Base-by-base conservation (phyloP, 164 flowering plant species). In the Vitis rotundifolia region DNA sequence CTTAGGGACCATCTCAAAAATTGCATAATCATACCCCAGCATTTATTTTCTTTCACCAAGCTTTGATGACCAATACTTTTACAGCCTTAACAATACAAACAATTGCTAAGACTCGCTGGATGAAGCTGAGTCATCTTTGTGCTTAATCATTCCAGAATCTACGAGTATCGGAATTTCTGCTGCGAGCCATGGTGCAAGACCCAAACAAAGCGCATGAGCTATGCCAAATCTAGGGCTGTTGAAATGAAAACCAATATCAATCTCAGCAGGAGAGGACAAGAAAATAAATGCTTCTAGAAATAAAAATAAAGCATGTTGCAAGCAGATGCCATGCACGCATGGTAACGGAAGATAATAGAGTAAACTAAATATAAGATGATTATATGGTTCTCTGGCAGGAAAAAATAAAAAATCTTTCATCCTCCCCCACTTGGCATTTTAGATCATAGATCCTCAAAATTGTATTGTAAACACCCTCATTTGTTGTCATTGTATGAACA, bases 111-210 rank as follows among this genome's bases (percentile, higher is more conserved):
- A 71, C 61, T 85, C 91, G 37, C 71, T 73, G 37, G 97, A 79
- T 22, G 94, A 73, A 52, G 95, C 76, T 7, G 87, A 80, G 69
- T 94, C 97, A 71, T 94, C 99, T 78, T 88, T 92, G 88, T 94
- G 99, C 86, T 94, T 94, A 54, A 94, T 75, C 95, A 92, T 92
- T 22, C 99, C 97, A 53, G 99, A 91, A 80, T 94, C 99, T 31
- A 94, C 97, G 55, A 94, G 97, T 69, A 92, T 82, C 13, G 99
- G 99, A 69, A 94, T 82, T 83, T 94, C 99, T 5, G 99, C 99
- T 5, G 99, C 99, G 63, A 94, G 97, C 99, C 99, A 94, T 44
- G 99, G 99, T 18, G 99, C 99, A 75, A 94, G 97, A 54, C 99
- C 99, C 79, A 94, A 81, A 82, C 99, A 94, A 52, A 94, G 95